These are phyloP conservation scores for Xylaria sp. DNA, from an alignment of 2,329 filamentous ascomycete genomes.

Conservation along the genomic window DNA sequence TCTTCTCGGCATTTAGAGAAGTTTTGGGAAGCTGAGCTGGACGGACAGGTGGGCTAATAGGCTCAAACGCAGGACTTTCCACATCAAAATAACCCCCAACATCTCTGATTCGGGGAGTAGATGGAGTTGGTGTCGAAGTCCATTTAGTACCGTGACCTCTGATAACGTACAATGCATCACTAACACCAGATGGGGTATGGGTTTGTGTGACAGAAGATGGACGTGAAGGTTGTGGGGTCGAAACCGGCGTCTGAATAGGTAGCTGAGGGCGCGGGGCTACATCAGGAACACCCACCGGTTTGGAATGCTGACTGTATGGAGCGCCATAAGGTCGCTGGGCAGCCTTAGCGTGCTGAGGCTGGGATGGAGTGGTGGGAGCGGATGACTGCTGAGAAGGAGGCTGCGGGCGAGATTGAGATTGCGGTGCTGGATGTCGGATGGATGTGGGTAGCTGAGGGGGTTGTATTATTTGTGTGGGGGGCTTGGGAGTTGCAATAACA, in stretches of 20 bases:
- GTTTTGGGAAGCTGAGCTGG: slow-evolving; percentile 53
- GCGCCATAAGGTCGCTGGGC: slow-evolving; percentile 41
- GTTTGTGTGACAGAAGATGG: slow-evolving; percentile 36
- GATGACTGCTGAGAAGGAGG: slow-evolving; percentile 36
- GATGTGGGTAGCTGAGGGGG: slow-evolving; percentile 41
- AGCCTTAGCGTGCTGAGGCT: slow-evolving; percentile 39
- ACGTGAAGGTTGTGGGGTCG: slow-evolving; percentile 38
- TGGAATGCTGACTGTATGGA: slow-evolving; percentile 47
- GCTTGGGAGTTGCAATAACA: slow-evolving; percentile 35
- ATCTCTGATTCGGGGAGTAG: slow-evolving; percentile 61
- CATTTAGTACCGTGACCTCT: slow-evolving; percentile 66
- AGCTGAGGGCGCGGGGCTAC: slow-evolving; percentile 41
- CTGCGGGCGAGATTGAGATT: slow-evolving; percentile 27
- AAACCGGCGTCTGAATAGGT: slow-evolving; percentile 41
- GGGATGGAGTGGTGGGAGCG: slow-evolving; percentile 43
- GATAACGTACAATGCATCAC: slow-evolving; percentile 46
- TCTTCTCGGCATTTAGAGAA: slow-evolving; percentile 48
- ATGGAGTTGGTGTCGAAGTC: slow-evolving; percentile 66
- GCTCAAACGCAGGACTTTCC: slow-evolving; percentile 67
- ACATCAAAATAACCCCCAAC: slow-evolving; percentile 53
- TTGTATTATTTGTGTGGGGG: slow-evolving; percentile 39
- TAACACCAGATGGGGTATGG: slow-evolving; percentile 43
- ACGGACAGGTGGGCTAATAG: slow-evolving; percentile 65
- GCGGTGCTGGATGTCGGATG: slow-evolving; percentile 38
- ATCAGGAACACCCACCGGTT: slow-evolving; percentile 35